phyloP scores from a whole-genome alignment of 495 filamentous ascomycete species.

The Daldinia concentrica region DNA sequence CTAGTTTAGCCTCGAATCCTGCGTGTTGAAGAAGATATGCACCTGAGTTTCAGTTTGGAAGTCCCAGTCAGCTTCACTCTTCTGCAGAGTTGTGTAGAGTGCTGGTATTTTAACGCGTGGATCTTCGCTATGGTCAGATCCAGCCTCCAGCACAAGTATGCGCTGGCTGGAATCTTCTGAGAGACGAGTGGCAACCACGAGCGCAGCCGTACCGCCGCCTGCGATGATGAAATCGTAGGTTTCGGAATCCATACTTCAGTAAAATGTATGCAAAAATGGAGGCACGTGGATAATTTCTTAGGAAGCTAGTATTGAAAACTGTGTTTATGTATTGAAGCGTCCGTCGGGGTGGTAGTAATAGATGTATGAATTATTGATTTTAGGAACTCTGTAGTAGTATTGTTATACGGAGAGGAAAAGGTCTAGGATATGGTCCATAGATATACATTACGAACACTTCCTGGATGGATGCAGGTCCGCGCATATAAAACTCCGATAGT shows the following conservation, averaged over 20 bases:
- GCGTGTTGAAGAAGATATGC: background rate
- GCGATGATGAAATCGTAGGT: background rate
- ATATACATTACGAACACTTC: too few species aligned
- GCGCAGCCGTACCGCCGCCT: background rate
- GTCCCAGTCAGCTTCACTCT: background rate
- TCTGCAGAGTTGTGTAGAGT: background rate
- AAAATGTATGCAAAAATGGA: background rate
- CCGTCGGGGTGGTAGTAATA: too few species aligned
- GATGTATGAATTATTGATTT: too few species aligned
- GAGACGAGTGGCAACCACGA: background rate
- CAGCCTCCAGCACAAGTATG: background rate
- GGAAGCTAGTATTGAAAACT: too few species aligned
- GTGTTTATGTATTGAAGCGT: too few species aligned
- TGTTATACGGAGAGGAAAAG: too few species aligned
- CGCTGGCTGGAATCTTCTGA: background rate
- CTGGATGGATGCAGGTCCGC: too few species aligned
- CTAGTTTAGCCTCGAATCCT: background rate
- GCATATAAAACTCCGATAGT: too few species aligned
- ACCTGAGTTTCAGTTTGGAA: background rate
- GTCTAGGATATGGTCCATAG: too few species aligned
- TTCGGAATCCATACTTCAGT: background rate
- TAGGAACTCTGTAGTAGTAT: too few species aligned
- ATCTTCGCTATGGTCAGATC: background rate
- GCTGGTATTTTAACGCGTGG: background rate
- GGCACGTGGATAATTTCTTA: too few species aligned